Conservation (phyloP, 345 rosid species). For the Cardamine occulta region DNA sequence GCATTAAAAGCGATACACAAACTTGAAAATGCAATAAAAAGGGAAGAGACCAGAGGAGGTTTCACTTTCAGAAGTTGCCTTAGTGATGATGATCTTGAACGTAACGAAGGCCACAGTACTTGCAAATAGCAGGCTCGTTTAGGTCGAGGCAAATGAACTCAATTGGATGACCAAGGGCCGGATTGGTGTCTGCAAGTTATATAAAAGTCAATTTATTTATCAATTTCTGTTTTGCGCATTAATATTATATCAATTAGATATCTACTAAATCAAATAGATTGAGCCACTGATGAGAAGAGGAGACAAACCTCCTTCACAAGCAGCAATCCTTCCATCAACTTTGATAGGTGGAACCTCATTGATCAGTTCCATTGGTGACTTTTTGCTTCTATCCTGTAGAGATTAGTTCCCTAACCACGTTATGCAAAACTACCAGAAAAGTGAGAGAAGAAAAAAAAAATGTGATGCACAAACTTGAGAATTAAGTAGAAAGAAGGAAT, state of each 20-base stretch:
- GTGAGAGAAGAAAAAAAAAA: neutral
- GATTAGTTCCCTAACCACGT: neutral
- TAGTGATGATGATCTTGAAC: constrained; percentile 95
- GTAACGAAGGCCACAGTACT: constrained; percentile 93
- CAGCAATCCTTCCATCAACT: constrained; percentile 93
- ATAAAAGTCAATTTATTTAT: constrained; percentile 2
- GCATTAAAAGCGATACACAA: constrained; percentile 27
- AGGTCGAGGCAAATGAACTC: constrained; percentile 96
- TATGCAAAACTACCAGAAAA: neutral
- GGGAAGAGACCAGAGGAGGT: neutral
- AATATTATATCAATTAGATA: neutral
- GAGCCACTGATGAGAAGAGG: neutral
- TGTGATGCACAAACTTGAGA: neutral
- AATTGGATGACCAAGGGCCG: constrained; percentile 95
- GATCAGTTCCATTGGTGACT: constrained; percentile 98
- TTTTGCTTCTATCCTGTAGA: constrained; percentile 77
- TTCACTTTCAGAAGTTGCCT: constrained; percentile 7
- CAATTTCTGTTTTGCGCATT: too few relatives aligned
- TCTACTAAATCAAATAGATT: neutral
- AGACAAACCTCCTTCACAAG: constrained; percentile 93
- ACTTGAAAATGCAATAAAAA: constrained; percentile 14
- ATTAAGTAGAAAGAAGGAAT: neutral
- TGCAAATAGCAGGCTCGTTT: constrained; percentile 89
- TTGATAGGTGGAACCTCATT: constrained; percentile 96
- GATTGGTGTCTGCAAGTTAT: constrained; percentile 60